phyloP scores from a whole-genome alignment of 176 grass and related monocot genomes.

The Cenchrus fungigraminus region DNA sequence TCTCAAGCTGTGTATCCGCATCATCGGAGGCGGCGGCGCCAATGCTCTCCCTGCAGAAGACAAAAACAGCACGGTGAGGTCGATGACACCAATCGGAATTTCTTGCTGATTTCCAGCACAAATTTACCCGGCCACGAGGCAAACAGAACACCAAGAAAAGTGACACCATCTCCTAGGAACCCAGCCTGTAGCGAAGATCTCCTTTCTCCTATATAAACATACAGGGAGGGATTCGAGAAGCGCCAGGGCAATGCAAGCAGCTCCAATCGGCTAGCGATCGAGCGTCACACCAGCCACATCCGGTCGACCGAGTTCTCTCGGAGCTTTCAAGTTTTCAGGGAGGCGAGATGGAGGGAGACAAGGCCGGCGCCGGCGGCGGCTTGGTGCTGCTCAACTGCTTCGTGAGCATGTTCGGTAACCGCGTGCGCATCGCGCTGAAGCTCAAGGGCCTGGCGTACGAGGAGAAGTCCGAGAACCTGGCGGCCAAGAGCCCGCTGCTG shows the following conservation, averaged over 20 bases:
- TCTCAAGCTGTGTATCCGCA: background rate
- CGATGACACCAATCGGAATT: slow-evolving; percentile 6
- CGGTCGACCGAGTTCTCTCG: background rate
- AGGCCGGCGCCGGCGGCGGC: background rate
- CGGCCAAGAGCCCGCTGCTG: slow-evolving; percentile 60
- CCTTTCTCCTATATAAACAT: background rate
- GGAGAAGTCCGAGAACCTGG: slow-evolving; percentile 58
- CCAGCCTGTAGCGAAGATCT: background rate
- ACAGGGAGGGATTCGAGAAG: background rate
- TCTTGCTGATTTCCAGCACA: background rate
- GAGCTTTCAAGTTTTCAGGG: slow-evolving; percentile 10
- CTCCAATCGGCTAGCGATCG: background rate
- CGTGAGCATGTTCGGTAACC: slow-evolving; percentile 73
- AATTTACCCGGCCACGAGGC: background rate
- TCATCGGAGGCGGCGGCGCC: no score
- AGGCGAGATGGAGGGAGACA: slow-evolving; percentile 34
- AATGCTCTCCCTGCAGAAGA: background rate
- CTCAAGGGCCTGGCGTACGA: slow-evolving; percentile 81
- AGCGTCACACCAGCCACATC: background rate
- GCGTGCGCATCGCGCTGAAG: slow-evolving; percentile 53
- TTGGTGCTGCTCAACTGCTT: slow-evolving; percentile 57
- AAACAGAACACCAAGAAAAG: background rate
- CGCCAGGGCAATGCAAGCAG: background rate
- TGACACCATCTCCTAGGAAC: background rate
- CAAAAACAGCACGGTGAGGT: background rate